A percentile compares a stretch with the other conserved stretches of the same genome.
These are phyloP conservation scores for Thermothelomyces thermophilus DNA, from an alignment of 2,329 filamentous ascomycete genomes.

Conservation along the genomic window DNA sequence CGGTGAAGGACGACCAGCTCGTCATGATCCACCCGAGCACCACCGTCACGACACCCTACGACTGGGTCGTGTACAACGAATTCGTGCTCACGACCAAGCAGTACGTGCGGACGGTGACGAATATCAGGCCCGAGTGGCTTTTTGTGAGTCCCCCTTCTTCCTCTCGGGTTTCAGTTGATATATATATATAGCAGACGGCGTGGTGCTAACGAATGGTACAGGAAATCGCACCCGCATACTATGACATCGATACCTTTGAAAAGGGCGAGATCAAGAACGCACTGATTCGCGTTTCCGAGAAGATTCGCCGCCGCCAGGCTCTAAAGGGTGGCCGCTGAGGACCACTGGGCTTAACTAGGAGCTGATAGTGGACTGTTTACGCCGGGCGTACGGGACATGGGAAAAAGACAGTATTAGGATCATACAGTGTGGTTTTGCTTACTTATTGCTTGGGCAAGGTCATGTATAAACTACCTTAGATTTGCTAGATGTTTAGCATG, in stretches of 20 bases:
- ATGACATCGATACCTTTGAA: conserved; percentile 74
- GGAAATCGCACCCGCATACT: conserved; percentile 93
- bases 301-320: conserved; percentile 53
- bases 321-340: conserved; percentile 41
- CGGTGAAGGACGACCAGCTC: conserved; percentile 92
- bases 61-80: conserved; percentile 98
- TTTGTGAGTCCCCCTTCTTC: conserved; percentile 50
- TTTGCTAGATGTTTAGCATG: too few species aligned
- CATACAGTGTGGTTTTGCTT: too few species aligned
- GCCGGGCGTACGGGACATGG: not conserved
- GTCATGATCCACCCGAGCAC: conserved; percentile 92
- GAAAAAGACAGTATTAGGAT: not conserved
- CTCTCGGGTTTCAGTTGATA: not conserved
- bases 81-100: conserved; percentile 98
- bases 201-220: conserved; percentile 35
- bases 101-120: conserved; percentile 90
- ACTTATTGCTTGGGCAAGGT: too few species aligned
- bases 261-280: conserved; percentile 80
- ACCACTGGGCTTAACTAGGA: not conserved
- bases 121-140: conserved; percentile 90
- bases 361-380: not conserved
- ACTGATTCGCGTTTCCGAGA: conserved; percentile 51
- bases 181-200: too few species aligned
- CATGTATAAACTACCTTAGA: too few species aligned
- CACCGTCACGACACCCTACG: conserved; percentile 77